Percentiles rank a stretch among this genome's conserved stretches.
Evolutionary conservation across 768 basidiomycete species (phyloP).

Genomic region (Termitomyces sp.): DNA sequence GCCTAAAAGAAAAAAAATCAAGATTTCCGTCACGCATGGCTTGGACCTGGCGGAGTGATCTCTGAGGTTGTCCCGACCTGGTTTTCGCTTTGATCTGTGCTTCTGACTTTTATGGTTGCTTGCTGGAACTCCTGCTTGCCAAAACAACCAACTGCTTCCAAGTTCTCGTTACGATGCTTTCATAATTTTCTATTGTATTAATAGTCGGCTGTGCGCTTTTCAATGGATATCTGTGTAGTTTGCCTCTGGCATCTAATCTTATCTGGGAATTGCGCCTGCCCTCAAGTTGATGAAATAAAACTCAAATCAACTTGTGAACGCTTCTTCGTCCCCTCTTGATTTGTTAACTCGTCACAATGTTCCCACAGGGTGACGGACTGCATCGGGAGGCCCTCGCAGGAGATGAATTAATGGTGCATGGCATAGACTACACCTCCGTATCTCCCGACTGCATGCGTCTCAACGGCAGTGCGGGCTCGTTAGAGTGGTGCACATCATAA

Average conservation of each 20-base stretch:
- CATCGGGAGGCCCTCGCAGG: slow-evolving; percentile 70
- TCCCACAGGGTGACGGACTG: slow-evolving; percentile 35
- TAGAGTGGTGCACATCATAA: slow-evolving; percentile 74
- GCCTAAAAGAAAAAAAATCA: slow-evolving; percentile 58
- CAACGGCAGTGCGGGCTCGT: slow-evolving; percentile 69
- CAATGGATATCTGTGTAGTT: neutral
- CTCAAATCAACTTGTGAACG: neutral
- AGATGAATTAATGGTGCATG: slow-evolving; percentile 87
- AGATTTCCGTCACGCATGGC: slow-evolving; percentile 63
- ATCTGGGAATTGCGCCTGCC: slow-evolving; percentile 13
- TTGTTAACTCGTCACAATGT: slow-evolving; percentile 28
- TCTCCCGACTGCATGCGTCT: slow-evolving; percentile 57
- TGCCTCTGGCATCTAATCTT: slow-evolving; percentile 1
- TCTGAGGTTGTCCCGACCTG: neutral
- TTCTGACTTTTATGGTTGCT: neutral
- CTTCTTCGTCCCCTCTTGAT: slow-evolving; percentile 38
- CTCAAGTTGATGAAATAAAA: slow-evolving; percentile 14
- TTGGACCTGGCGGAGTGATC: slow-evolving; percentile 71
- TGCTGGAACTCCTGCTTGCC: neutral
- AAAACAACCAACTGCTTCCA: neutral
- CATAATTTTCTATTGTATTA: neutral
- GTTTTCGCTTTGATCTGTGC: neutral
- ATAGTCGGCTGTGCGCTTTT: neutral
- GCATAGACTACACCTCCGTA: slow-evolving; percentile 88
- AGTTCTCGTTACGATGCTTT: neutral